A percentile compares a stretch with the other conserved stretches of the same genome.
These are phyloP conservation scores for Plasmodium reichenowi DNA, from an alignment of 169 alveolate species.

Conservation along the genomic window DNA sequence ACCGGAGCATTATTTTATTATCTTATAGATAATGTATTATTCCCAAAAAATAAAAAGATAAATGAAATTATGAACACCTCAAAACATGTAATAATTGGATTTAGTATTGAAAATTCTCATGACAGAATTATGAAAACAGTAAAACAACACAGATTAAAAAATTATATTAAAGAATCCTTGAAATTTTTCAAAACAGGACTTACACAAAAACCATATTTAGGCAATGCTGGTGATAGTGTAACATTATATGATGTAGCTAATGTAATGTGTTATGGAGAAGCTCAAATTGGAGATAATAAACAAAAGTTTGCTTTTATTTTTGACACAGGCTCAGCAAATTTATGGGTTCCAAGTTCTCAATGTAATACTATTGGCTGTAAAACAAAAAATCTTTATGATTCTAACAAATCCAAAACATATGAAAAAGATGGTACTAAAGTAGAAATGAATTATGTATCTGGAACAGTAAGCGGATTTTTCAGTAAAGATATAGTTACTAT, in stretches of 20 bases:
- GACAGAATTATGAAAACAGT: constrained; percentile 30
- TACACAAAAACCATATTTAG: constrained; percentile 16
- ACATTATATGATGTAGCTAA: constrained; percentile 35
- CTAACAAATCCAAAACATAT: constrained; percentile 81
- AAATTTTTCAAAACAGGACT: constrained; percentile 37
- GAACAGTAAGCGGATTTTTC: constrained; percentile 82
- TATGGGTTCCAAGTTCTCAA: constrained; percentile 85
- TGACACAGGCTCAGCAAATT: constrained; percentile 88
- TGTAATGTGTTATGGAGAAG: constrained; percentile 54
- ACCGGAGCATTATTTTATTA: neutral
- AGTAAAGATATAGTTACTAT: constrained; percentile 80
- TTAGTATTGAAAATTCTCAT: constrained; percentile 40
- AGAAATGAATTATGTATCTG: constrained; percentile 85
- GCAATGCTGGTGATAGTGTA: constrained; percentile 30
- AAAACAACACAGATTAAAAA: constrained; percentile 16
- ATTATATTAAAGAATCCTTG: constrained; percentile 27
- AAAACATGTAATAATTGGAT: constrained; percentile 13
- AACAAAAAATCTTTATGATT: constrained; percentile 79
- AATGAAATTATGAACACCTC: constrained; percentile 36
- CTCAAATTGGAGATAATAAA: constrained; percentile 54
- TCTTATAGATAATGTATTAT: neutral
- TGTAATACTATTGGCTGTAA: constrained; percentile 80
- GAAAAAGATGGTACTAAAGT: constrained; percentile 79
- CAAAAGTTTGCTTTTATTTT: constrained; percentile 41
- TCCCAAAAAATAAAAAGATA: neutral